A percentile compares a stretch with the other conserved stretches of the same genome.
phyloP scores from a whole-genome alignment of 345 rosid species.

The Ricinus communis region DNA sequence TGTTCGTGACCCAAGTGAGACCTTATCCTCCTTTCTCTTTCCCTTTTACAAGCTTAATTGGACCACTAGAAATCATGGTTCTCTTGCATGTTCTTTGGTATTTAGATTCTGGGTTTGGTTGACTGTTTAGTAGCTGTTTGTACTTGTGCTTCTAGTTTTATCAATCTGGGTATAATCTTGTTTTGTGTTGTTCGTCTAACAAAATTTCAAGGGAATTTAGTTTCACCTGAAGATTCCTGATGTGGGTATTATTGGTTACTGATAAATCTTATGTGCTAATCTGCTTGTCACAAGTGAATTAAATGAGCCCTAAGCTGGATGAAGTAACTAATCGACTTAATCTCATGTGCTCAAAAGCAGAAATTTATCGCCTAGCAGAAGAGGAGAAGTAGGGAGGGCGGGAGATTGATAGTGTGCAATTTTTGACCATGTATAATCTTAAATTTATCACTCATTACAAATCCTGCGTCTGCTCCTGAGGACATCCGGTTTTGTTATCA shows the following conservation, averaged over 20 bases:
- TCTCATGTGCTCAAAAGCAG: too few relatives aligned
- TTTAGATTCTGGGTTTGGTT: not conserved
- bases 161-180: not conserved
- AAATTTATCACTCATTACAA: too few relatives aligned
- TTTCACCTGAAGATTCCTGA: too few relatives aligned
- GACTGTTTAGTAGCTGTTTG: not conserved
- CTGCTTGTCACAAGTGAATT: not conserved
- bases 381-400: not conserved
- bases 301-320: too few relatives aligned
- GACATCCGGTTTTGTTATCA: not conserved
- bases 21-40: not conserved
- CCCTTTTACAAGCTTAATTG: too few relatives aligned
- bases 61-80: not conserved
- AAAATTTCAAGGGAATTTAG: not conserved
- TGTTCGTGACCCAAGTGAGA: conserved; percentile 18
- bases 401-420: not conserved
- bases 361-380: too few relatives aligned
- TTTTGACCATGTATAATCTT: not conserved
- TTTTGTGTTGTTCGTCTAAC: not conserved
- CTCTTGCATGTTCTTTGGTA: not conserved
- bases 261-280: not conserved
- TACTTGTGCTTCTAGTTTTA: not conserved
- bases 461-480: not conserved
- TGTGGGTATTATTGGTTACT: not conserved
- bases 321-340: too few relatives aligned